phyloP scores from a whole-genome alignment of 176 grass and related monocot genomes.

The Cenchrus purpureus region DNA sequence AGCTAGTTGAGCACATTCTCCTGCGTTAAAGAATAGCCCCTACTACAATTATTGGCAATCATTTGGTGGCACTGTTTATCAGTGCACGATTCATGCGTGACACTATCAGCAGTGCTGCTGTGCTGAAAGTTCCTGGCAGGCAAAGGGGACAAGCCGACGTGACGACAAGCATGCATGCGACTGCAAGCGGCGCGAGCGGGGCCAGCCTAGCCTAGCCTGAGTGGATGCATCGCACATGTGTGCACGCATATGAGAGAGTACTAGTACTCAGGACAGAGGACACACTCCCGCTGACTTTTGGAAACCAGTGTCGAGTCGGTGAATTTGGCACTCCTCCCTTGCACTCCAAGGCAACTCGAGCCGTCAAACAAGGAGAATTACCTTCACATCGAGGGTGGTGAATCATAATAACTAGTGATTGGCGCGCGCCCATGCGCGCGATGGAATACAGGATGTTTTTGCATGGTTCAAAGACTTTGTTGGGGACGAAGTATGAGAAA shows the following conservation, averaged over 20 bases:
- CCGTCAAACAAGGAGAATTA: conserved; percentile 40
- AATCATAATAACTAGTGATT: too few species aligned
- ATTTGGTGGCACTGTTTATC: neutral
- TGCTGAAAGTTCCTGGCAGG: conserved; percentile 25
- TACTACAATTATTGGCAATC: conserved; percentile 34
- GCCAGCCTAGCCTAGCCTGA: too few species aligned
- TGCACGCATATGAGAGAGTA: neutral
- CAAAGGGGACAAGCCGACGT: conserved; percentile 27
- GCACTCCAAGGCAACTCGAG: conserved; percentile 27
- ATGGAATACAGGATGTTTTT: too few species aligned
- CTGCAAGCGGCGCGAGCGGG: too few species aligned
- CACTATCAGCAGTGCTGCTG: neutral
- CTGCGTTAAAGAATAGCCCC: neutral
- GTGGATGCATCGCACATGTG: neutral
- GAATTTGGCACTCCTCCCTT: conserved; percentile 11
- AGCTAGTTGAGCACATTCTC: neutral
- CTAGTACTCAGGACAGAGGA: too few species aligned
- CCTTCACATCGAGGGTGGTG: conserved; percentile 24
- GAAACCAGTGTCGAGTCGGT: conserved; percentile 36
- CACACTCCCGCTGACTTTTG: conserved; percentile 22
- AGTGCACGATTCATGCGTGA: neutral
- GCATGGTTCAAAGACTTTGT: too few species aligned
- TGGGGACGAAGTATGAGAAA: too few species aligned
- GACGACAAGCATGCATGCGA: conserved; percentile 20
- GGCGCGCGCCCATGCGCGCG: too few species aligned